Percentiles rank a stretch among this genome's conserved stretches.
These are phyloP conservation scores for Hansenula sp. DNA, from an alignment of 1,139 yeast genomes.

Conservation along the genomic window DNA sequence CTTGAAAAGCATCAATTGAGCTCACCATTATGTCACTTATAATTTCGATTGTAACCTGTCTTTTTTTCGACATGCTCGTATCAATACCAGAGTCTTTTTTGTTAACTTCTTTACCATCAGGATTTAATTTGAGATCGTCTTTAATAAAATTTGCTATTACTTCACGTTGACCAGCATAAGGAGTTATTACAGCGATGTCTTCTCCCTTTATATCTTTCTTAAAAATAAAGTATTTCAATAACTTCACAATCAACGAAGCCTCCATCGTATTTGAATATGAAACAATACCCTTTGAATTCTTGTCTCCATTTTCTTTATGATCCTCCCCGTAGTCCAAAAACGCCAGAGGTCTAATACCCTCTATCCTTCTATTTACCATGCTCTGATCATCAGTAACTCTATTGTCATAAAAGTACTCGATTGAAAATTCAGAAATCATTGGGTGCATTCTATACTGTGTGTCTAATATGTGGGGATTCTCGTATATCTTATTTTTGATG, in stretches of 20 bases:
- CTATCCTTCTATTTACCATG: conserved; percentile 39
- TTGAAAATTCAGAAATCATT: conserved; percentile 48
- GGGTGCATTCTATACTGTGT: conserved; percentile 78
- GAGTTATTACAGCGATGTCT: conserved; percentile 65
- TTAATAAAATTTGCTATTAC: conserved; percentile 47
- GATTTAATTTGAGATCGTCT: conserved; percentile 51
- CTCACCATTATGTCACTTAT: conserved; percentile 65
- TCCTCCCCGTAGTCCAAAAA: conserved; percentile 48
- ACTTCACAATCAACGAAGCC: conserved; percentile 39
- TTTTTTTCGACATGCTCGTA: conserved; percentile 26
- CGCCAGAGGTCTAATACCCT: conserved; percentile 44
- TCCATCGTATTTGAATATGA: conserved; percentile 54
- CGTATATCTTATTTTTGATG: conserved; percentile 49
- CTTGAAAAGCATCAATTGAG: conserved; percentile 65
- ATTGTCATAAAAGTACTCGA: conserved; percentile 50
- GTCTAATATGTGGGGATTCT: conserved; percentile 63
- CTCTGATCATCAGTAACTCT: conserved; percentile 57
- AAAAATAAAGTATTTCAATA: conserved; percentile 44
- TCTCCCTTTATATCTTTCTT: conserved; percentile 47
- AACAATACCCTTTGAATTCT: conserved; percentile 35
- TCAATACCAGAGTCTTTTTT: conserved; percentile 55
- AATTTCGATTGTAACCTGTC: conserved; percentile 52
- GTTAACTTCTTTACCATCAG: conserved; percentile 41
- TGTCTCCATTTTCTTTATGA: conserved; percentile 40
- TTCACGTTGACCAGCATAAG: conserved; percentile 72